Evolutionary conservation across 805 yeast species (phyloP).

Genomic region (Ascoidea rubescens): DNA sequence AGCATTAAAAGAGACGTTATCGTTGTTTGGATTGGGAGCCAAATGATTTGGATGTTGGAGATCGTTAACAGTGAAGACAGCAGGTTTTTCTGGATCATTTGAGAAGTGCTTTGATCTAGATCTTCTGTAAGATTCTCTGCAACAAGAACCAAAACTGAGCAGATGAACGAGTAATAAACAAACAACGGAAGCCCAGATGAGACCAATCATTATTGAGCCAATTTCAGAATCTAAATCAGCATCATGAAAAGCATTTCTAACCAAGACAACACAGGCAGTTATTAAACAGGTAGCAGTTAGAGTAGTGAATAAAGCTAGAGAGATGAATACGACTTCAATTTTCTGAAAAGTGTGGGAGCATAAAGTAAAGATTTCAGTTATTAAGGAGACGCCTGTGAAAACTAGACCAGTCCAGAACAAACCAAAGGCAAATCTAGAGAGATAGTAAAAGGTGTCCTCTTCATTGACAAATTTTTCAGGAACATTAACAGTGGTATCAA

Average conservation of each 20-base stretch:
- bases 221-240: slow-evolving; percentile 30
- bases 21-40: neutral
- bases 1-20: neutral
- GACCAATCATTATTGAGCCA: slow-evolving; percentile 45
- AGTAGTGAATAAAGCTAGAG: slow-evolving; percentile 37
- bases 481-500: slow-evolving; percentile 34
- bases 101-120: slow-evolving; percentile 3
- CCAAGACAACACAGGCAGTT: slow-evolving; percentile 71
- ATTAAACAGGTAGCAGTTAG: slow-evolving; percentile 54
- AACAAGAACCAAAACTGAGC: slow-evolving; percentile 30
- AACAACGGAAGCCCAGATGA: slow-evolving; percentile 60
- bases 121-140: slow-evolving; percentile 6
- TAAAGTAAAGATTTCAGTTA: slow-evolving; percentile 39
- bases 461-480: slow-evolving; percentile 38
- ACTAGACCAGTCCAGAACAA: slow-evolving; percentile 44
- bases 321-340: slow-evolving; percentile 36
- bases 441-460: slow-evolving; percentile 43
- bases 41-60: neutral
- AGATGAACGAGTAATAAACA: slow-evolving; percentile 34
- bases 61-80: neutral
- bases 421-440: slow-evolving; percentile 57
- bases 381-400: slow-evolving; percentile 48
- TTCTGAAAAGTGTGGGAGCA: slow-evolving; percentile 42
- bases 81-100: neutral
- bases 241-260: slow-evolving; percentile 49